A percentile compares a stretch with the other conserved stretches of the same genome.
Evolutionary conservation across 176 grass and related monocot species (phyloP).

Genomic region (Ananas comosus): DNA sequence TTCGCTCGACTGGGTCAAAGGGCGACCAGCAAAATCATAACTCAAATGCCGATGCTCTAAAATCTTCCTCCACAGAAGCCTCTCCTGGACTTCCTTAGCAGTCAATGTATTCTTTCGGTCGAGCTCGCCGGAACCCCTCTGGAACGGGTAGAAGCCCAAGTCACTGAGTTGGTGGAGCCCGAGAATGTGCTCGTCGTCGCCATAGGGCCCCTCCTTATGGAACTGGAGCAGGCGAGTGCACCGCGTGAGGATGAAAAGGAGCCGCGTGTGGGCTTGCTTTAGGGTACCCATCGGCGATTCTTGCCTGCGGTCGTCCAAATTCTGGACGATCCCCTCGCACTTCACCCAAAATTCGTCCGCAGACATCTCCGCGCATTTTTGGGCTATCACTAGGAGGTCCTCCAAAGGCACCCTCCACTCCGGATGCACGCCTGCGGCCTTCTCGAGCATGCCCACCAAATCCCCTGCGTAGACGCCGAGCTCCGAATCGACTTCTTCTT

Average conservation of each 20-base stretch:
- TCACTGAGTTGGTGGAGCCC: conserved; percentile 77
- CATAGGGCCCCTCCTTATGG: conserved; percentile 50
- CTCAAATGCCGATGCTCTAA: conserved; percentile 60
- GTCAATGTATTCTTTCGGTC: conserved; percentile 50
- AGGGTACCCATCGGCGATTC: conserved; percentile 46
- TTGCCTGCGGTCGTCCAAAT: conserved; percentile 71
- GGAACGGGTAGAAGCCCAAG: conserved; percentile 55
- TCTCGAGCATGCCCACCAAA: conserved; percentile 49
- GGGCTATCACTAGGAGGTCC: conserved; percentile 73
- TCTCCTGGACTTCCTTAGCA: conserved; percentile 67
- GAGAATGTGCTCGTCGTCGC: conserved; percentile 31
- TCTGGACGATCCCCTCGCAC: conserved; percentile 75
- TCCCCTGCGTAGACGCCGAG: conserved; percentile 66
- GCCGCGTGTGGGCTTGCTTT: conserved; percentile 65
- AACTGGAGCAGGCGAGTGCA: conserved; percentile 89
- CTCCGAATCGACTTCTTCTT: conserved; percentile 75
- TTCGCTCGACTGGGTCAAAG: conserved; percentile 13
- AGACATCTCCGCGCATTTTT: conserved; percentile 78
- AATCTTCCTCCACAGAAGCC: conserved; percentile 55
- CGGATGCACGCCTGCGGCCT: background rate
- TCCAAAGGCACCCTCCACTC: conserved; percentile 46
- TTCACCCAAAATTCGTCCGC: conserved; percentile 64
- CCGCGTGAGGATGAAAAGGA: conserved; percentile 91
- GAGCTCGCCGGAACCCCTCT: conserved; percentile 33
- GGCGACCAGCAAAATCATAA: conserved; percentile 40